Conservation (phyloP, 2,329 filamentous ascomycete species). For the Epichloe elymi region DNA sequence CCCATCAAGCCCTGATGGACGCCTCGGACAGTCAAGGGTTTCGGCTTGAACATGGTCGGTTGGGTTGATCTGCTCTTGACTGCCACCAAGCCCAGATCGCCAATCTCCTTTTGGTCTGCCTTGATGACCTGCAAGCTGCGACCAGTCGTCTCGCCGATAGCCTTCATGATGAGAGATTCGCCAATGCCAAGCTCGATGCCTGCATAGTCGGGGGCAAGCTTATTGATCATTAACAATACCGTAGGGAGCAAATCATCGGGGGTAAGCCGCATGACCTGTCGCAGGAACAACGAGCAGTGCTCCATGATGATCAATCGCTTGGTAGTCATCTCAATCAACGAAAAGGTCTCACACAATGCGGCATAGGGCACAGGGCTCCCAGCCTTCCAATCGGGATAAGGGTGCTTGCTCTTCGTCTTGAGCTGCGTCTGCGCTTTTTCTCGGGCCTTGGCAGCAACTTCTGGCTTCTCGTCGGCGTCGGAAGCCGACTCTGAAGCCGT, state of each 20-base stretch:
- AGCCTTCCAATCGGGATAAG: slow-evolving; percentile 90
- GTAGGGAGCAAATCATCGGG: slow-evolving; percentile 79
- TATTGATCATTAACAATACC: slow-evolving; percentile 93
- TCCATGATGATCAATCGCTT: slow-evolving; percentile 82
- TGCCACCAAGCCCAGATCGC: slow-evolving; percentile 85
- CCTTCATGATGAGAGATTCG: slow-evolving; percentile 97
- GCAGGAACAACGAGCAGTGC: slow-evolving; percentile 79
- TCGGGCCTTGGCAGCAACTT: slow-evolving; percentile 58
- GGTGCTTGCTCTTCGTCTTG: slow-evolving; percentile 54
- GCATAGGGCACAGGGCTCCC: slow-evolving; percentile 87
- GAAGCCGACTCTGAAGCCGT: slow-evolving; percentile 14
- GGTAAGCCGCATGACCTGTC: slow-evolving; percentile 85
- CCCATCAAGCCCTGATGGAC: slow-evolving; percentile 80
- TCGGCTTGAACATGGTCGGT: slow-evolving; percentile 97
- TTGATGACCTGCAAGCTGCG: slow-evolving; percentile 83
- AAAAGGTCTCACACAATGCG: slow-evolving; percentile 88
- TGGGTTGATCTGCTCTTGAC: slow-evolving; percentile 93
- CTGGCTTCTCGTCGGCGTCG: slow-evolving; percentile 47
- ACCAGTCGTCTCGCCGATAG: slow-evolving; percentile 88
- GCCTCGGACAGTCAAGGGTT: slow-evolving; percentile 70
- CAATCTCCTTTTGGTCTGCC: slow-evolving; percentile 89
- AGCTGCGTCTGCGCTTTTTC: slow-evolving; percentile 71
- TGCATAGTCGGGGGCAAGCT: slow-evolving; percentile 89
- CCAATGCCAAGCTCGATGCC: slow-evolving; percentile 97
- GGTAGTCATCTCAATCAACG: slow-evolving; percentile 84